These are phyloP conservation scores for Fusarium sp. DNA, from an alignment of 2,329 filamentous ascomycete genomes.

Conservation along the genomic window DNA sequence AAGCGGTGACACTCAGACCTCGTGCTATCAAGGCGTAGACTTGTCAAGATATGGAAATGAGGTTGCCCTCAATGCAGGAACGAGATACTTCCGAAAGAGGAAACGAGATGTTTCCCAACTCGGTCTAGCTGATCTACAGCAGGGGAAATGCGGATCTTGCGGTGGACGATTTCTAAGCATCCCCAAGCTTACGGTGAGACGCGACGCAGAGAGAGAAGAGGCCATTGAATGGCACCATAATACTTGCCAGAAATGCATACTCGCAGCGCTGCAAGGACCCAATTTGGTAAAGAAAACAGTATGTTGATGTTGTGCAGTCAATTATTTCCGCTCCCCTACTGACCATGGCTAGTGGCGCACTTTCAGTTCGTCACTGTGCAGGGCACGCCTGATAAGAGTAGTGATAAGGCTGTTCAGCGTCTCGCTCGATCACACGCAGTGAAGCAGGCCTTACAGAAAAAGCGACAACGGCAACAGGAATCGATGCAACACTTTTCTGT, in stretches of 20 bases:
- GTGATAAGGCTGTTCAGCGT: not conserved
- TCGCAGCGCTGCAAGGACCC: not conserved
- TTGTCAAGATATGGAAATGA: not conserved
- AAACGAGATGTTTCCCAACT: not conserved
- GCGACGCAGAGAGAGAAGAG: no score
- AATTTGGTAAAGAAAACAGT: not conserved
- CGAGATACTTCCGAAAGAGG: conserved; percentile 6
- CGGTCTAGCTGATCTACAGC: not conserved
- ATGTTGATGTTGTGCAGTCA: not conserved
- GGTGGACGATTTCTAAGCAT: conserved; percentile 11
- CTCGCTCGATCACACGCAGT: conserved; percentile 35
- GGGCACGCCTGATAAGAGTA: not conserved
- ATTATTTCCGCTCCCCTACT: not conserved
- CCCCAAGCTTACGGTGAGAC: not conserved
- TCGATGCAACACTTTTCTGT: conserved; percentile 18
- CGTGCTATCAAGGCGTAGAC: not conserved
- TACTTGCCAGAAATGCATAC: not conserved
- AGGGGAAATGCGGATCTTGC: not conserved
- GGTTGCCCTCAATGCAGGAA: not conserved
- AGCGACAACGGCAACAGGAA: conserved; percentile 13
- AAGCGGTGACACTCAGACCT: not conserved
- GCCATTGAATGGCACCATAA: not conserved
- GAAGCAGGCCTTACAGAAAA: conserved; percentile 14
- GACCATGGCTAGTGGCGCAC: not conserved
- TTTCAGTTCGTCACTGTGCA: conserved; percentile 33